phyloP scores from a whole-genome alignment of 2,329 filamentous ascomycete genomes.

The Penicillium sp. region DNA sequence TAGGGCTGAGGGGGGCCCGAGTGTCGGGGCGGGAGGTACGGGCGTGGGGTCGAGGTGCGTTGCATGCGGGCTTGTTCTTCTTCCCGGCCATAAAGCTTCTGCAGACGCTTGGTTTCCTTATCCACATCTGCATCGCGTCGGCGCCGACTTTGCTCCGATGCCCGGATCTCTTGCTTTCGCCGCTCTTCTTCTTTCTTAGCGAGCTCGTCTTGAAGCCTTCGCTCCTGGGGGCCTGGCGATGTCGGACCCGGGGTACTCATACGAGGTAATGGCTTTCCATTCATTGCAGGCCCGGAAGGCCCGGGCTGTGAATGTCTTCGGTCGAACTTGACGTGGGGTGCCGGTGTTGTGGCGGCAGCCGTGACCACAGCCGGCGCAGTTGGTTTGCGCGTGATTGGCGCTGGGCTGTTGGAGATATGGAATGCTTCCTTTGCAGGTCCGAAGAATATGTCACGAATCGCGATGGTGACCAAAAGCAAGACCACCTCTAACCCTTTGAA shows the following conservation, averaged over 20 bases:
- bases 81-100: conserved; percentile 56
- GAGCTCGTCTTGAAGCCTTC: conserved; percentile 39
- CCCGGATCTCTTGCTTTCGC: conserved; percentile 54
- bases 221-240: conserved; percentile 18
- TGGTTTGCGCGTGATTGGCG: not conserved
- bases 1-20: conserved; percentile 18
- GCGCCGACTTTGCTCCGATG: conserved; percentile 49
- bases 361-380: not conserved
- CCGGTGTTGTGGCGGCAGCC: not conserved
- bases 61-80: conserved; percentile 35
- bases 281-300: conserved; percentile 15
- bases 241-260: conserved; percentile 13
- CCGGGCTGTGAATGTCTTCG: conserved; percentile 4
- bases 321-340: not conserved
- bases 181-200: conserved; percentile 54
- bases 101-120: conserved; percentile 74
- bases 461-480: conserved; percentile 62
- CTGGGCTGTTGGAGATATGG: conserved; percentile 57
- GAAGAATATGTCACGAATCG: conserved; percentile 65
- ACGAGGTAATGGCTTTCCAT: conserved; percentile 7
- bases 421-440: conserved; percentile 72
- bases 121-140: conserved; percentile 60
- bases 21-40: conserved; percentile 20
- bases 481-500: conserved; percentile 89
- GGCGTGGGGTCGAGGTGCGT: conserved; percentile 12